Conservation (phyloP, 176 grass and related monocot genomes). For the Aegilops sharonensis region DNA sequence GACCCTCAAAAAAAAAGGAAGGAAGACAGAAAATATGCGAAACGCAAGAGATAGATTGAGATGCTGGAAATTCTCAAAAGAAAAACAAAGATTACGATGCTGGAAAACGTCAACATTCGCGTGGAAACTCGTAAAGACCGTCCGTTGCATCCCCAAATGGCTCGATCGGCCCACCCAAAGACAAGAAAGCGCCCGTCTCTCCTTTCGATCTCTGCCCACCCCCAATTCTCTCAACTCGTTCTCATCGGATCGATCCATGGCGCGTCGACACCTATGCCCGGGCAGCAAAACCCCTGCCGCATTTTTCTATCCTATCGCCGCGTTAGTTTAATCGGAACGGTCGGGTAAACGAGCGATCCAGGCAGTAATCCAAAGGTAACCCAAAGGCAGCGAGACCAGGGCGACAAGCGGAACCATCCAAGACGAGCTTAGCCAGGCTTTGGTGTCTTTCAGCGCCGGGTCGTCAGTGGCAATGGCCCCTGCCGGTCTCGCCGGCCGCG, state of each 20-base stretch:
- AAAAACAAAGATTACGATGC: neutral
- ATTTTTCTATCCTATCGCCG: constrained; percentile 29
- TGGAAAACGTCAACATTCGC: neutral
- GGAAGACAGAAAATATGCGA: neutral
- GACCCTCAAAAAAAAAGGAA: neutral
- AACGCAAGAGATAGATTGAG: neutral
- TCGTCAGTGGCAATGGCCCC: constrained; percentile 30
- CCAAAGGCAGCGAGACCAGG: neutral
- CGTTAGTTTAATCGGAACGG: constrained; percentile 15
- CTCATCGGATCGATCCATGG: neutral
- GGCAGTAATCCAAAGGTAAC: neutral
- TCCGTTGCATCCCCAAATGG: neutral
- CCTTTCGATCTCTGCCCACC: neutral
- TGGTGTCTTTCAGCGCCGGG: neutral
- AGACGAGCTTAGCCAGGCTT: neutral
- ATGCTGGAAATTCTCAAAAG: neutral
- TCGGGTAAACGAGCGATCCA: neutral
- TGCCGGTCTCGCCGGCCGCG: constrained; percentile 36
- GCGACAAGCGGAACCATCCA: constrained; percentile 14
- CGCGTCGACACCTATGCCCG: constrained; percentile 32
- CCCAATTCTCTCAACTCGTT: neutral
- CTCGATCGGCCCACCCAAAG: neutral
- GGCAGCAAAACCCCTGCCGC: neutral
- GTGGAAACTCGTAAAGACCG: neutral
- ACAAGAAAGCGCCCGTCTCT: neutral